A percentile compares a stretch with the other conserved stretches of the same genome.
These are phyloP conservation scores for Leptodontidium sp. DNA, from an alignment of 2,329 filamentous ascomycete genomes.

Conservation along the genomic window DNA sequence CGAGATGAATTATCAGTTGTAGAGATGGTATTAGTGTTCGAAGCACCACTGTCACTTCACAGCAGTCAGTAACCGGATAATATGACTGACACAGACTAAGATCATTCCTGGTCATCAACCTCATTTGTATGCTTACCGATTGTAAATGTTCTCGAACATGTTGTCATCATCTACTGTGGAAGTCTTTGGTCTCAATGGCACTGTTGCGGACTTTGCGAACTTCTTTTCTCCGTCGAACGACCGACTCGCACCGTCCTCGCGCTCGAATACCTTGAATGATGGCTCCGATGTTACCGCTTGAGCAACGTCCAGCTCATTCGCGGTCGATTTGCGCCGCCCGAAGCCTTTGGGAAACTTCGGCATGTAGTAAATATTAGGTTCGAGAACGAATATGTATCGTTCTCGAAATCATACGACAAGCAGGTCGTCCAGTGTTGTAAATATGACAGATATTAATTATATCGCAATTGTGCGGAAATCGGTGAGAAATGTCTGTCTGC, in stretches of 20 bases:
- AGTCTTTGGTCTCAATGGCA: slow-evolving; percentile 35
- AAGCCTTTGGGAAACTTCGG: slow-evolving; percentile 48
- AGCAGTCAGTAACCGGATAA: slow-evolving; percentile 31
- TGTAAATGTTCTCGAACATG: slow-evolving; percentile 45
- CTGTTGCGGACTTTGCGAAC: slow-evolving; percentile 36
- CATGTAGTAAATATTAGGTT: slow-evolving; percentile 43
- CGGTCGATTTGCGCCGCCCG: slow-evolving; percentile 47
- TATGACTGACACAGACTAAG: neutral
- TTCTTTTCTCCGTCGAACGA: slow-evolving; percentile 47
- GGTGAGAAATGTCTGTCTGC: slow-evolving; percentile 1
- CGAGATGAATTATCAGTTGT: slow-evolving; percentile 48
- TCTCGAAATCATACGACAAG: slow-evolving; percentile 29
- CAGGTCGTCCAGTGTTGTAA: slow-evolving; percentile 17
- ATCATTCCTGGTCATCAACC: neutral
- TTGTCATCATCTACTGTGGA: slow-evolving; percentile 45
- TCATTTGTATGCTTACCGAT: slow-evolving; percentile 44
- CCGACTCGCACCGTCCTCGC: slow-evolving; percentile 38
- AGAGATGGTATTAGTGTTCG: slow-evolving; percentile 47
- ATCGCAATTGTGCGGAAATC: neutral
- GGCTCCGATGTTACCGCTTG: slow-evolving; percentile 38
- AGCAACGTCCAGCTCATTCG: slow-evolving; percentile 43
- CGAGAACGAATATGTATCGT: slow-evolving; percentile 20
- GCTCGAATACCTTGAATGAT: slow-evolving; percentile 48
- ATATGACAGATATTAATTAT: slow-evolving; percentile 14
- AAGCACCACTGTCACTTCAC: slow-evolving; percentile 48